Evolutionary conservation across 2,329 filamentous ascomycete species (phyloP), one percentile per base, ranked within the genome.

Genomic region (Zopfia rhizophila): DNA sequence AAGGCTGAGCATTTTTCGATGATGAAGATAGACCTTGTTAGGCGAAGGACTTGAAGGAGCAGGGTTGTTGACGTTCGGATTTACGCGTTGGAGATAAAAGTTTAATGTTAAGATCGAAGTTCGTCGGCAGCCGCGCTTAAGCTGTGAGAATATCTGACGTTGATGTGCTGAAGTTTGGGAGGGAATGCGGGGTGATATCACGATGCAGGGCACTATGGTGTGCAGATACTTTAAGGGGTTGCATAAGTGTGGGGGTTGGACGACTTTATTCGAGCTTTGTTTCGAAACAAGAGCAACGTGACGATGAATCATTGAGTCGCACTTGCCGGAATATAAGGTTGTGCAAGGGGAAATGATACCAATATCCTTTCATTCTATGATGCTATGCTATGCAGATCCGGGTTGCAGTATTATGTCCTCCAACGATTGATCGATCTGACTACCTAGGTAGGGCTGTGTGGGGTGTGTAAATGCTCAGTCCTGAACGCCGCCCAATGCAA

Each of bases 161-260:
- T n/a, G n/a, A n/a, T n/a, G n/a, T n/a, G n/a, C n/a, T n/a, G n/a
- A n/a, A n/a, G n/a, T n/a, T n/a, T 38, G 40, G 27, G 22, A 32
- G 24, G 31, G 25, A 39, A 55, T 60, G 60, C 60, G 58, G 55
- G 60, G 54, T 63, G 60, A 61, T 53, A 53, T 65, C 61, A 65
- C 57, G 54, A 29, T 48, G 32, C 51, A 45, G 13, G 27, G 24
- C 35, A 38, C 21, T 48, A 31, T 55, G 38, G 51, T 47, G 40
- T 54, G 53, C 51, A 54, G 35, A 30, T 30, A 31, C 42, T 55
- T 36, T 40, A 37, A 36, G 25, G 17, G 13, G 21, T 45, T 41
- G 38, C 24, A 25, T n/a, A 29, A 38, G 40, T 13, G 14, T 23
- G 41, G 32, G 31, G 32, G 25, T 19, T 12, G 30, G 21, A 19